Conservation (phyloP, 768 basidiomycete species). For the Hericium alpestre region DNA sequence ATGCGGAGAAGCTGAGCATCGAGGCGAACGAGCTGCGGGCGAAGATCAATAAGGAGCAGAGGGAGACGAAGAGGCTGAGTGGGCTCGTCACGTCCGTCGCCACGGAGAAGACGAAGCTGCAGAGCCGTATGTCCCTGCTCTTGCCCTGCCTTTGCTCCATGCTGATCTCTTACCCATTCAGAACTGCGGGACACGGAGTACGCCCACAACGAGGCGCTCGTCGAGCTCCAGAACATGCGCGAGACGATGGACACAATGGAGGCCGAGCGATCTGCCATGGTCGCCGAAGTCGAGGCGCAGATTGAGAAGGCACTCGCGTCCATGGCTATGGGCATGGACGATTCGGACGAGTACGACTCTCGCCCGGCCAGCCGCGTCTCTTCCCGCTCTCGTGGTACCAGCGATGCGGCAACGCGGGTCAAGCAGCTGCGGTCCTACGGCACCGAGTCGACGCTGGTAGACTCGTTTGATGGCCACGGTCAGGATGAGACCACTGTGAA, state of each 20-base stretch:
- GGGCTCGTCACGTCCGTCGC: slow-evolving; percentile 69
- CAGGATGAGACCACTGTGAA: slow-evolving; percentile 30
- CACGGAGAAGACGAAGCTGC: slow-evolving; percentile 68
- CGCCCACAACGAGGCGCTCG: slow-evolving; percentile 69
- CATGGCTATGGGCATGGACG: slow-evolving; percentile 73
- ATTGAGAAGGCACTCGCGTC: slow-evolving; percentile 79
- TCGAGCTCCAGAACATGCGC: slow-evolving; percentile 79
- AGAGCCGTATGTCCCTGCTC: slow-evolving; percentile 48
- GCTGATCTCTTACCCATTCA: slow-evolving; percentile 18
- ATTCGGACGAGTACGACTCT: slow-evolving; percentile 61
- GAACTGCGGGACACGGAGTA: slow-evolving; percentile 75
- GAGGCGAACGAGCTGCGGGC: slow-evolving; percentile 78
- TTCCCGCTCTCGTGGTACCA: slow-evolving; percentile 46
- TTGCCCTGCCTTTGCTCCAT: neutral
- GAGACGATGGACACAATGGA: slow-evolving; percentile 83
- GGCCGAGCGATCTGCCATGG: slow-evolving; percentile 76
- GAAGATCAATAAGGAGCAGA: slow-evolving; percentile 87
- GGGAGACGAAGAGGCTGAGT: slow-evolving; percentile 77
- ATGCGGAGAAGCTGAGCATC: slow-evolving; percentile 80
- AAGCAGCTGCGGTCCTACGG: slow-evolving; percentile 56
- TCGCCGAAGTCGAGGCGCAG: slow-evolving; percentile 87
- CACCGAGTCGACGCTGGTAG: slow-evolving; percentile 75
- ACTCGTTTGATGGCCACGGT: slow-evolving; percentile 40
- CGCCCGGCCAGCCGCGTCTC: slow-evolving; percentile 7
- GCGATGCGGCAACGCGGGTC: slow-evolving; percentile 43